Base-by-base conservation (phyloP, 2,329 filamentous ascomycete species). In the Trichoderma sp. region DNA sequence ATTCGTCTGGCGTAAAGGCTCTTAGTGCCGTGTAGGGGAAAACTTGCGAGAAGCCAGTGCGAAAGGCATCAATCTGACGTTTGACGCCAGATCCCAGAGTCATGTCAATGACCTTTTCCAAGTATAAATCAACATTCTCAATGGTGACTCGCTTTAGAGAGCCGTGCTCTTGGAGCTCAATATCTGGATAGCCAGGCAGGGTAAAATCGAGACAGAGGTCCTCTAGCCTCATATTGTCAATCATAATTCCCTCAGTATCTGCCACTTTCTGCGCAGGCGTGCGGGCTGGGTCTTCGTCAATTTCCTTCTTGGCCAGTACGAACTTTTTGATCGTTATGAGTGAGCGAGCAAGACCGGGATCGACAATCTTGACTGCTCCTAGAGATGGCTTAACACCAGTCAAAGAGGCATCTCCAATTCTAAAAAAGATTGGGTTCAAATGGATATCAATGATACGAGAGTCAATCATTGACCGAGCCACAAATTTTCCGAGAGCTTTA, bases 401-500 rank as follows among this genome's bases (percentile, higher is more conserved):
- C 1, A 89, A 83, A 1, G 82, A 81, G 3, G 89, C 87, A 76
- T 97, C 93, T 18, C 93, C 93, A 74, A 98, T 93, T 72, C 95
- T 93, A 90, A 99, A 99, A 84, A 99, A 98, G 6, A 94, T 97
- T 2, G 96, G 93, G 79, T 98, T 99, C 83, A 99, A 96, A 71
- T 95, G 96, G 75, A 99, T 91, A 78, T 99, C 96, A 76, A 99
- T 98, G 79, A 99, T 98, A 69, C 96, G 90, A 1, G 95, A 98
- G 80, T 99, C 96, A 68, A 99, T 91, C 96, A 99, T 98, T 0
- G 96, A 98, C 65, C 96, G 91, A 34, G 97, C 96, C 62, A 98
- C 95, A 80, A 99, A 99, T 79, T 98, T 98, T 76, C 96, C 96
- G 26, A 99, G 90, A 79, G 95, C 92, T 81, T 92, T 97, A 85